Percentiles rank a stretch among this genome's conserved stretches.
Evolutionary conservation across 2,329 filamentous ascomycete genomes (phyloP).

Genomic region (Colletotrichum acutatum): DNA sequence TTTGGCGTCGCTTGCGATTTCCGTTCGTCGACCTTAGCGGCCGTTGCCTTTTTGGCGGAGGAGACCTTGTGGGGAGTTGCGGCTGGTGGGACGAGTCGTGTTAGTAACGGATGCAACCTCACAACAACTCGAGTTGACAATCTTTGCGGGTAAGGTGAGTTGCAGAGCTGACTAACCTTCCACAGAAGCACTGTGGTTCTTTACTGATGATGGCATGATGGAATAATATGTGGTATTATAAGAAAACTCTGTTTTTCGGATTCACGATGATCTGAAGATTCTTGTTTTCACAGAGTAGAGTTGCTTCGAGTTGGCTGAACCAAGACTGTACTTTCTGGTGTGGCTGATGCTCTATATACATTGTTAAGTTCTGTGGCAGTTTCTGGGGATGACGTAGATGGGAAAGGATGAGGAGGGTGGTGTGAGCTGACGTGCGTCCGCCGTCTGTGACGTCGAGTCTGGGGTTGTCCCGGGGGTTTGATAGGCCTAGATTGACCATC

Average conservation of each 20-base stretch:
- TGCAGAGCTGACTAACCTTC: not conserved
- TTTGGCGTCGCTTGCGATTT: conserved; percentile 3
- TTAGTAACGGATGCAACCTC: not conserved
- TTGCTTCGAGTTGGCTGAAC: not conserved
- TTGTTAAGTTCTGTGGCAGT: not conserved
- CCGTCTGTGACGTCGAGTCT: conserved; percentile 31
- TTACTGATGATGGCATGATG: conserved; percentile 22
- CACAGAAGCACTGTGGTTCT: conserved; percentile 5
- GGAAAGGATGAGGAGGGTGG: conserved; percentile 15
- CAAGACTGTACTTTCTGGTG: not conserved
- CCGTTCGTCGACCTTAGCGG: not conserved
- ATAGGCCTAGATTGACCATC: conserved; percentile 20
- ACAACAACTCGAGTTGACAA: not conserved
- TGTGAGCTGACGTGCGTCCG: conserved; percentile 28
- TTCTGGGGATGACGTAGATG: conserved; percentile 10
- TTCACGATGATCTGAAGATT: not conserved
- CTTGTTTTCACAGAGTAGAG: not conserved
- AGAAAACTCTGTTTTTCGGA: not conserved
- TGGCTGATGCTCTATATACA: conserved; percentile 24
- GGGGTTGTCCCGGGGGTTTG: conserved; percentile 20
- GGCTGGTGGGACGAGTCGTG: not conserved
- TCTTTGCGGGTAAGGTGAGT: fast-evolving
- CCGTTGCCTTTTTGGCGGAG: not conserved
- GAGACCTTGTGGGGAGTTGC: conserved; percentile 13
- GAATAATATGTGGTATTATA: not conserved